These are phyloP conservation scores for Alisma plantagoaquatica DNA, from an alignment of 106 monocot genomes.

Conservation along the genomic window DNA sequence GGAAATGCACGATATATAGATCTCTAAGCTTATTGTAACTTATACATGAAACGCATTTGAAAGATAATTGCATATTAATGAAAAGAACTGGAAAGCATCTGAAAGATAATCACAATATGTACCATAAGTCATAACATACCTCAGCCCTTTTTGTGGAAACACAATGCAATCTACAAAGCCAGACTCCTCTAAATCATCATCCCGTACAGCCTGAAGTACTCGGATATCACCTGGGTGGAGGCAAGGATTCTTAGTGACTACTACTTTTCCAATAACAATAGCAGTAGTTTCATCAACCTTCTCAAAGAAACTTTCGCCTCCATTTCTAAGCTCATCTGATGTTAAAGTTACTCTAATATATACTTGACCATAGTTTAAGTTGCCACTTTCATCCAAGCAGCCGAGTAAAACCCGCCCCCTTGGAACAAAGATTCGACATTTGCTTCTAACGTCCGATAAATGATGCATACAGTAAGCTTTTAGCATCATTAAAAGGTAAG, in stretches of 20 bases:
- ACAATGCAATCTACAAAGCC: conserved; percentile 74
- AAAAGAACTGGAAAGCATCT: background rate
- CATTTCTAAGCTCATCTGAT: conserved; percentile 34
- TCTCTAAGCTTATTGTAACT: too few species aligned
- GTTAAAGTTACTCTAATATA: conserved; percentile 67
- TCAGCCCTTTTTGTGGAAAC: conserved; percentile 83
- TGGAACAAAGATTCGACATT: conserved; percentile 71
- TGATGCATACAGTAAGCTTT: conserved; percentile 55
- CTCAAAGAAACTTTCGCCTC: conserved; percentile 23
- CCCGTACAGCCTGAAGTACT: conserved; percentile 72
- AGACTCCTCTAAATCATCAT: conserved; percentile 42
- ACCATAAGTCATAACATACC: conserved; percentile 25
- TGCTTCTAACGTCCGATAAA: conserved; percentile 65
- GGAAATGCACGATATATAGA: too few species aligned
- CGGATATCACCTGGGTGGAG: conserved; percentile 92
- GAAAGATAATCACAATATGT: background rate
- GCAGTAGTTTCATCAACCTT: conserved; percentile 43
- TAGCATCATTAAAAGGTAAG: conserved; percentile 72
- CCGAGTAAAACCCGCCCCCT: conserved; percentile 77
- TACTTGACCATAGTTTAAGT: conserved; percentile 73
- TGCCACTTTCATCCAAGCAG: conserved; percentile 78
- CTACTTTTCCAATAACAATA: conserved; percentile 59
- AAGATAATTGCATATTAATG: too few species aligned
- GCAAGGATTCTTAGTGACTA: conserved; percentile 93
- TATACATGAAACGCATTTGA: too few species aligned